Conservation (phyloP, 306 rosid species). For the Phaseolus lunatus region DNA sequence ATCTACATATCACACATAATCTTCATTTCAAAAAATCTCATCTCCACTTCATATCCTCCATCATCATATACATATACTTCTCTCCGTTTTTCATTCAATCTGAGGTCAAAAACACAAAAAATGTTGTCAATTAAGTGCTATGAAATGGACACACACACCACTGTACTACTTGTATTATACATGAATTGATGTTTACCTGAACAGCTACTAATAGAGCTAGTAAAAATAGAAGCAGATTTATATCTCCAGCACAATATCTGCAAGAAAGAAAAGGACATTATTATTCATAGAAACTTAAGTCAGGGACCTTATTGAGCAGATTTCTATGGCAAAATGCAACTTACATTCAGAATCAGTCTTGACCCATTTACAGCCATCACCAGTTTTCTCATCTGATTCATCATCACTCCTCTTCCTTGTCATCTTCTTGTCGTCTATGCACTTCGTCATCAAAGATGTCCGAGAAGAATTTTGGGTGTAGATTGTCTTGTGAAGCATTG, state of each 20-base stretch:
- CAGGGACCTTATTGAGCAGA: neutral
- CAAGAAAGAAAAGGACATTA: slow-evolving; percentile 40
- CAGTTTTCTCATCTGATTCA: slow-evolving; percentile 53
- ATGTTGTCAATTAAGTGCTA: slow-evolving; percentile 38
- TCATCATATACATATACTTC: slow-evolving; percentile 33
- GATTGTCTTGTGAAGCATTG: slow-evolving; percentile 84
- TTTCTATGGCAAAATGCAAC: slow-evolving; percentile 25
- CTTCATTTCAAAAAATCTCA: slow-evolving; percentile 46
- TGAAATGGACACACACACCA: neutral
- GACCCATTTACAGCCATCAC: slow-evolving; percentile 88
- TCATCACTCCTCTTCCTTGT: slow-evolving; percentile 51
- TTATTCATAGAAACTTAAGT: slow-evolving; percentile 20
- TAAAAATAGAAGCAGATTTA: slow-evolving; percentile 46
- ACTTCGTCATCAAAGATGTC: slow-evolving; percentile 62
- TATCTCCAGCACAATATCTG: slow-evolving; percentile 98
- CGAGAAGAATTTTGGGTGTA: slow-evolving; percentile 60
- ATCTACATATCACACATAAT: slow-evolving; percentile 20
- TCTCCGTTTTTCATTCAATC: slow-evolving; percentile 45
- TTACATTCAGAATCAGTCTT: slow-evolving; percentile 98
- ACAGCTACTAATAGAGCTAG: slow-evolving; percentile 41
- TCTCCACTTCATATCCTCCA: slow-evolving; percentile 47
- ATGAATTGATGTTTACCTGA: slow-evolving; percentile 45
- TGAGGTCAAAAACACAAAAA: neutral
- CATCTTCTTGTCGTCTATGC: slow-evolving; percentile 61
- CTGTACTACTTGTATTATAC: neutral